A percentile compares a stretch with the other conserved stretches of the same genome.
Conservation (phyloP, 305 asterid genomes). For the Fraxinus ornus region DNA sequence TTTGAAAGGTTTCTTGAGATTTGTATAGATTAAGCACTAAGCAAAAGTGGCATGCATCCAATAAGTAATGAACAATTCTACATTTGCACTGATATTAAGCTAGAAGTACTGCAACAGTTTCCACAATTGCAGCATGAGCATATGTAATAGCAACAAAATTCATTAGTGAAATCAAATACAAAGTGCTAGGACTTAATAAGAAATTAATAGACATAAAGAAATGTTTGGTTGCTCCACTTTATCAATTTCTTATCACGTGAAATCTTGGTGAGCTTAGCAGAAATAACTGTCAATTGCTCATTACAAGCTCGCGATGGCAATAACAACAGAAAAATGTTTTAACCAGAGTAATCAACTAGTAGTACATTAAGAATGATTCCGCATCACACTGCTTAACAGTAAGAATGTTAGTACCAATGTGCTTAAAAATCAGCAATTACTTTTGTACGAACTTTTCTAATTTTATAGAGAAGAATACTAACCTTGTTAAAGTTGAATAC, state of each 20-base stretch:
- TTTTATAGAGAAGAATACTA: conserved; percentile 26
- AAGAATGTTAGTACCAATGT: background rate
- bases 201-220: background rate
- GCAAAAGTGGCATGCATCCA: conserved; percentile 4
- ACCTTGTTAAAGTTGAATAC: conserved; percentile 94
- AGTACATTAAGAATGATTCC: background rate
- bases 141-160: background rate
- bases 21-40: conserved; percentile 8
- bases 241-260: background rate
- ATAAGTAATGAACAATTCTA: background rate
- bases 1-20: conserved; percentile 13
- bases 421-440: background rate
- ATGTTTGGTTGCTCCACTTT: conserved; percentile 2
- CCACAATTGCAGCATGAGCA: background rate
- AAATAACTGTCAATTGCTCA: background rate
- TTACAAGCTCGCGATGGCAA: background rate
- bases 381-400: background rate
- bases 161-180: background rate
- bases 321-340: background rate
- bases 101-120: background rate
- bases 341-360: background rate
- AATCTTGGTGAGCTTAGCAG: conserved; percentile 4
- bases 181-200: background rate
- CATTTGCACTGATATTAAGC: conserved; percentile 2
- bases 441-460: background rate